These are phyloP conservation scores for Plasmodium coatneyi DNA, from an alignment of 169 alveolate genomes.

Conservation along the genomic window DNA sequence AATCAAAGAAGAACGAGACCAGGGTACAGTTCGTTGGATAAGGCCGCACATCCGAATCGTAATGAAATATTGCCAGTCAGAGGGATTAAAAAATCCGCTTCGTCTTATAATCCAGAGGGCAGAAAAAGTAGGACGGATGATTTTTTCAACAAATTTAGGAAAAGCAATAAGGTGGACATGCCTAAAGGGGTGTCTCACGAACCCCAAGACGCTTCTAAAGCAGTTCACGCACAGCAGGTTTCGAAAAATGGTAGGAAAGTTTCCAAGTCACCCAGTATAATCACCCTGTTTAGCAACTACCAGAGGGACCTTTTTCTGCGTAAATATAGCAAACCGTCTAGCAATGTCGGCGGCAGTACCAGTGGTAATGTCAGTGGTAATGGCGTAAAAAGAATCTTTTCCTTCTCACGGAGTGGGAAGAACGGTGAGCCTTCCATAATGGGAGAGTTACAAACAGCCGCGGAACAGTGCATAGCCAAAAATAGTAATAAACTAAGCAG, in stretches of 20 bases:
- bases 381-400: background rate
- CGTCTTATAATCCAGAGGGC: background rate
- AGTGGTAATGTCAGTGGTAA: background rate
- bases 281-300: constrained; percentile 14
- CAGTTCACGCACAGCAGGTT: background rate
- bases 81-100: background rate
- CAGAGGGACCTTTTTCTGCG: constrained; percentile 21
- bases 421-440: constrained; percentile 4
- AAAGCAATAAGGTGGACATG: background rate
- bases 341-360: background rate
- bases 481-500: constrained; percentile 16
- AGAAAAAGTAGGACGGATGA: background rate
- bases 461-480: constrained; percentile 9
- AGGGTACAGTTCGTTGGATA: background rate
- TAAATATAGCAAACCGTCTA: background rate
- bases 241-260: background rate
- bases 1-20: background rate
- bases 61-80: background rate
- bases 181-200: no score
- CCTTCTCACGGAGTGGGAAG: background rate
- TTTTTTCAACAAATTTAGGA: background rate
- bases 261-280: background rate
- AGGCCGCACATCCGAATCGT: background rate
- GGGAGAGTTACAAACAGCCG: constrained; percentile 6
- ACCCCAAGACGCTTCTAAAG: background rate